Evolutionary conservation across 1,139 yeast genomes (phyloP), one percentile per base, ranked within the genome.

Genomic region (Taphrina deformans): DNA sequence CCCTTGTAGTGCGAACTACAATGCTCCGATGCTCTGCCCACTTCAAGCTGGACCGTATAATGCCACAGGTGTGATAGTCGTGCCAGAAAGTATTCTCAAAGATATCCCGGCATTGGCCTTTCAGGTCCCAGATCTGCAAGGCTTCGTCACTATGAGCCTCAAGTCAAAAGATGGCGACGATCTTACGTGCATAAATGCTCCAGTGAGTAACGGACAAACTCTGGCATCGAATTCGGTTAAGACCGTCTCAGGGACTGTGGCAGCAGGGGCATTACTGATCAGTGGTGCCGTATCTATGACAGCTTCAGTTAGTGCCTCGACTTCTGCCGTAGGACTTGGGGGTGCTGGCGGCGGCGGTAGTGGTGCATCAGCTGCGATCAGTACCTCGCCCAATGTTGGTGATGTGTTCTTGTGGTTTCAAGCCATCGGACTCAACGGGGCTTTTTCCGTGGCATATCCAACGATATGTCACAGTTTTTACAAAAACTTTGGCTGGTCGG

Each of bases 401-500:
- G 68, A 65, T 45, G 62, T 64, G 9, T 24, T 66, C 33, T 45
- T 46, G 66, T 67, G 62, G 71, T 68, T 64, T 64, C 78, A 75
- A 68, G 69, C 71, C 10, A 71, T 75, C 46, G 75, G 77, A 2
- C 67, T 71, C 31, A 70, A 72, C n/a, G 78, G 78, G 24, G 73
- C 75, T 73, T 71, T 74, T 65, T 70, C 76, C 5, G 69, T 75
- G 29, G 67, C 70, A 26, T 75, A 75, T 65, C 78, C 78, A 6
- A 64, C 69, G 3, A 73, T 75, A 1, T 75, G 75, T 63, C 68
- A 73, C 46, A 67, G 71, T 40, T 75, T 75, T 61, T 65, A 76
- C 7, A 71, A 72, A 40, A 75, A 76, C 66, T 70, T 75, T 46
- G 76, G 74, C 18, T 75, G 78, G 78, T 69, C 74, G 12, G 65